phyloP scores from a whole-genome alignment of 2,329 filamentous ascomycete species.

The Fusarium guadeloupense region DNA sequence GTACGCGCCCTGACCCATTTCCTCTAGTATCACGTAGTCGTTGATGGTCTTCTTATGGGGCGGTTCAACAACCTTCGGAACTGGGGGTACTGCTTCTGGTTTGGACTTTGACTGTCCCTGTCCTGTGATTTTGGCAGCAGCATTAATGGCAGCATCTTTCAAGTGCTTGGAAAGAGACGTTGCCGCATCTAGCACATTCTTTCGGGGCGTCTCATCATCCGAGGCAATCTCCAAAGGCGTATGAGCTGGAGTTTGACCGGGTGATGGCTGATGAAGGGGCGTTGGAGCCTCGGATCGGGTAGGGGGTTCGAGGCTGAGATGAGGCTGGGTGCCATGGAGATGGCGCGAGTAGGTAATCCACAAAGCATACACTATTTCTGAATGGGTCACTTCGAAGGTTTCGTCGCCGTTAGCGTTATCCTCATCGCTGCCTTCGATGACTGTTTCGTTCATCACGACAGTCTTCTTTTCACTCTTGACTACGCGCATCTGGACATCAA shows the following conservation, averaged over 20 bases:
- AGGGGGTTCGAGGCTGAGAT: slow-evolving; percentile 68
- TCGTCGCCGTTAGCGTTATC: slow-evolving; percentile 56
- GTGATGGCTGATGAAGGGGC: slow-evolving; percentile 80
- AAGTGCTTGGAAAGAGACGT: slow-evolving; percentile 65
- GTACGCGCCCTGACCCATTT: slow-evolving; percentile 98
- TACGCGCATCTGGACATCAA: slow-evolving; percentile 96
- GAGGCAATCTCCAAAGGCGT: slow-evolving; percentile 66
- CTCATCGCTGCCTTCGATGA: slow-evolving; percentile 69
- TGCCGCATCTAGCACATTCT: slow-evolving; percentile 52
- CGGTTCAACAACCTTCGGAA: slow-evolving; percentile 50
- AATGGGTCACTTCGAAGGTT: slow-evolving; percentile 61
- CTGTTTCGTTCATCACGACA: slow-evolving; percentile 68
- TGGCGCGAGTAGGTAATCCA: slow-evolving; percentile 98
- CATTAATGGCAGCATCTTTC: slow-evolving; percentile 64
- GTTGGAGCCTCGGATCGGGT: slow-evolving; percentile 71
- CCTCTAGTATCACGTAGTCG: slow-evolving; percentile 92
- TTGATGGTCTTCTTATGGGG: slow-evolving; percentile 81
- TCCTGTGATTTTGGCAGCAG: slow-evolving; percentile 63
- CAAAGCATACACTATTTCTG: slow-evolving; percentile 89
- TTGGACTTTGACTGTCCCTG: slow-evolving; percentile 47
- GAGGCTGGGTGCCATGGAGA: slow-evolving; percentile 77
- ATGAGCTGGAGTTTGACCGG: slow-evolving; percentile 72
- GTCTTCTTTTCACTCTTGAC: slow-evolving; percentile 84
- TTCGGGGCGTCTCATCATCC: slow-evolving; percentile 58
- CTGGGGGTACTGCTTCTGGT: slow-evolving; percentile 47